Evolutionary conservation across 495 filamentous ascomycete species (phyloP).

Genomic region (Achaetomiella virescens): DNA sequence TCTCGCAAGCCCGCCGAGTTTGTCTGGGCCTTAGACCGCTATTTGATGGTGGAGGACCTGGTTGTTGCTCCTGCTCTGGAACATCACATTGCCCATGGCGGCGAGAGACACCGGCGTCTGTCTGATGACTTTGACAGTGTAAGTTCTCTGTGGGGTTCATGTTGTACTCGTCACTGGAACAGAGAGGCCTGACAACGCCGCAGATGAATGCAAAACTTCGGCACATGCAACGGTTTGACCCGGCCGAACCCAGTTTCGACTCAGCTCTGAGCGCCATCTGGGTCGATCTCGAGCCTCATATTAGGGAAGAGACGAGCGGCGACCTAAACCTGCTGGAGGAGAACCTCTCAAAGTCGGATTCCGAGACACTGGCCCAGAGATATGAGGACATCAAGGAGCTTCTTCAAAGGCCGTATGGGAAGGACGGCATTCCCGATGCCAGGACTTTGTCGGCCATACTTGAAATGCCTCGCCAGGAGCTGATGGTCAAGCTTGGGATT

Average conservation of each 20-base stretch:
- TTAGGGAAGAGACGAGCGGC: constrained; percentile 18
- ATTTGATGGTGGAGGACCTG: constrained; percentile 27
- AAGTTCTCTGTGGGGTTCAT: not conserved
- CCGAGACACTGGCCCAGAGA: constrained; percentile 20
- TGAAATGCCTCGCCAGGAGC: constrained; percentile 21
- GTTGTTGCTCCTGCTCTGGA: constrained; percentile 25
- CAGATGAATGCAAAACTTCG: constrained; percentile 27
- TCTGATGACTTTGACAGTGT: constrained; percentile 26
- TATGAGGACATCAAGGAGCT: constrained; percentile 26
- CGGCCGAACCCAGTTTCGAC: constrained; percentile 20
- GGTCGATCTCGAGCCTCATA: constrained; percentile 29
- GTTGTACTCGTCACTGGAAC: no score
- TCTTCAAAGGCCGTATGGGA: constrained; percentile 26
- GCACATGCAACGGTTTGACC: constrained; percentile 22
- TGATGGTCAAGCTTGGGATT: constrained; percentile 24
- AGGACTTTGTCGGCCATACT: constrained; percentile 21
- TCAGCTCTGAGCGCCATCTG: constrained; percentile 24
- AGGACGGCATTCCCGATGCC: constrained; percentile 18
- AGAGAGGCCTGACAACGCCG: not conserved
- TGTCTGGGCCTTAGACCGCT: constrained; percentile 25
- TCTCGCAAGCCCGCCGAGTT: constrained; percentile 18
- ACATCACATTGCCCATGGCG: constrained; percentile 16
- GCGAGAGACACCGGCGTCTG: constrained; percentile 15
- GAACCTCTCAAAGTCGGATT: constrained; percentile 17
- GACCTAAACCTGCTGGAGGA: constrained; percentile 24